Percentiles rank a stretch among this genome's conserved stretches.
Evolutionary conservation across 2,329 filamentous ascomycete species (phyloP).

Genomic region (Epichloe hybrida): DNA sequence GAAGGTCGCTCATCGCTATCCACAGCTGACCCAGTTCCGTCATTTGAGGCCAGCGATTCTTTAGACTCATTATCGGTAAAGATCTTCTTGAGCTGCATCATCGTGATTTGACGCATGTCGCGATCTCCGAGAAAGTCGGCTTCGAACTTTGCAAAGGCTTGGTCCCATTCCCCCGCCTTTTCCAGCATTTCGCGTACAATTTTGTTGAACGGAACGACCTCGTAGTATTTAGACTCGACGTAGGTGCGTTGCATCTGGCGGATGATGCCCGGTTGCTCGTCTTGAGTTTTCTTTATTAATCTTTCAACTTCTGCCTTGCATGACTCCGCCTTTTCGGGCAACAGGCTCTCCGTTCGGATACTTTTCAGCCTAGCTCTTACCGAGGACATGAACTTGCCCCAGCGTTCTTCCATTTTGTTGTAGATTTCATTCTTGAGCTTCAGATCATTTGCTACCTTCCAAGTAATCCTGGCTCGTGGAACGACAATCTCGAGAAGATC

Average conservation of each 20-base stretch:
- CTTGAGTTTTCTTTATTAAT: slow-evolving; percentile 64
- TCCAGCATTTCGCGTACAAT: slow-evolving; percentile 84
- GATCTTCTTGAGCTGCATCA: slow-evolving; percentile 85
- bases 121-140: slow-evolving; percentile 91
- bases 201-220: slow-evolving; percentile 85
- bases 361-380: slow-evolving; percentile 72
- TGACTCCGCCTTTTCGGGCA: slow-evolving; percentile 71
- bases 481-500: slow-evolving; percentile 91
- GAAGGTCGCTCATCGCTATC: slow-evolving; percentile 35
- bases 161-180: slow-evolving; percentile 82
- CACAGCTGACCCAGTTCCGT: slow-evolving; percentile 46
- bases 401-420: slow-evolving; percentile 62
- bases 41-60: slow-evolving; percentile 56
- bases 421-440: slow-evolving; percentile 89
- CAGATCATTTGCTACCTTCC: slow-evolving; percentile 94
- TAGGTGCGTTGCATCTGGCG: slow-evolving; percentile 79
- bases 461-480: slow-evolving; percentile 77
- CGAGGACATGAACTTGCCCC: slow-evolving; percentile 77
- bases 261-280: slow-evolving; percentile 64
- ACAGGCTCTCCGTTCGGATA: slow-evolving; percentile 82
- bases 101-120: slow-evolving; percentile 83
- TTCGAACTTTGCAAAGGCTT: slow-evolving; percentile 80
- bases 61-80: slow-evolving; percentile 84
- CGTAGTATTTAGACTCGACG: slow-evolving; percentile 88
- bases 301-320: slow-evolving; percentile 73